Conservation (phyloP, 257 asterid species). For the Solanum chilense region DNA sequence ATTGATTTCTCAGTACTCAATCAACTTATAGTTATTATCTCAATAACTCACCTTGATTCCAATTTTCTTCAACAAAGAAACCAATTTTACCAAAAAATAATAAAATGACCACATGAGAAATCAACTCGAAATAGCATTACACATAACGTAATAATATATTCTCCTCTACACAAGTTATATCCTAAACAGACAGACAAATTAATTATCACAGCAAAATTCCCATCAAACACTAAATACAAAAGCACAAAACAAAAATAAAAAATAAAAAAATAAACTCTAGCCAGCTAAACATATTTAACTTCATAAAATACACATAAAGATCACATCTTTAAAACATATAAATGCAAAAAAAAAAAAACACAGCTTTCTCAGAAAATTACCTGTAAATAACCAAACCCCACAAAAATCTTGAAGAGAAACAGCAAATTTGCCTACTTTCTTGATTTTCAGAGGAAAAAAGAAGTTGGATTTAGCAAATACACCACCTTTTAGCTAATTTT, state of each 20-base stretch:
- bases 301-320: background rate
- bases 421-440: background rate
- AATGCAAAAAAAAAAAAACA: background rate
- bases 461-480: background rate
- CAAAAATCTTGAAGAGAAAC: background rate
- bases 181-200: background rate
- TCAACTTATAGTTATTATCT: background rate
- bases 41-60: background rate
- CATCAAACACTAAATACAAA: background rate
- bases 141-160: background rate
- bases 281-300: background rate
- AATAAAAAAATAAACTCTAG: background rate
- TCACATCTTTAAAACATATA: background rate
- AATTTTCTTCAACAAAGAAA: background rate
- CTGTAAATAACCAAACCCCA: background rate
- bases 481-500: background rate
- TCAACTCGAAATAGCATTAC: background rate
- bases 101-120: background rate
- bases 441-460: background rate
- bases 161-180: background rate
- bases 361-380: background rate
- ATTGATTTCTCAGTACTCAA: background rate
- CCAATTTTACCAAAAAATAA: background rate
- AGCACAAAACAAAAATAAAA: background rate
- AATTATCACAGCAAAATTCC: background rate